Evolutionary conservation across 2,329 filamentous ascomycete genomes (phyloP).

Genomic region (Rhynchosporium graminicola): DNA sequence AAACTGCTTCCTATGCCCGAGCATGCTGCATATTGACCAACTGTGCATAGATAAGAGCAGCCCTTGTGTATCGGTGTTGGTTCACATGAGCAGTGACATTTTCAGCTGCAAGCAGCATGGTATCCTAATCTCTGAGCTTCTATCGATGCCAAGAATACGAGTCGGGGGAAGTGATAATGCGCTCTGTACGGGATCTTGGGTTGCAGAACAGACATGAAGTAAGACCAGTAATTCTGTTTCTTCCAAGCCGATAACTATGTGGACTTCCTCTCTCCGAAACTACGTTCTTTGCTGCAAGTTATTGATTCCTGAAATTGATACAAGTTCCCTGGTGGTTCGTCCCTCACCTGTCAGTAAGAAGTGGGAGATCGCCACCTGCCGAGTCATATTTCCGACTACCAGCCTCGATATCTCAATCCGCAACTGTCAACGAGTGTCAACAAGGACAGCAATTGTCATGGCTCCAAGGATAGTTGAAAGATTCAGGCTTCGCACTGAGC

Average conservation of each 20-base stretch:
- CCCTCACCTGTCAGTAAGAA: slow-evolving; percentile 1
- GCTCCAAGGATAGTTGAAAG: slow-evolving; percentile 22
- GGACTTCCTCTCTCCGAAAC: too few relatives aligned
- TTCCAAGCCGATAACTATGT: too few relatives aligned
- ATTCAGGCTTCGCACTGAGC: slow-evolving; percentile 27
- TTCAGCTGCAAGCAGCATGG: background rate
- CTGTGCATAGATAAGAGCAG: slow-evolving; percentile 6
- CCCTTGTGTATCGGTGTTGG: background rate
- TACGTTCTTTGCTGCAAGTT: too few relatives aligned
- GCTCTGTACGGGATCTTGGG: background rate
- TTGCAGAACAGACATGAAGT: background rate
- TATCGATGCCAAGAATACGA: slow-evolving; percentile 5
- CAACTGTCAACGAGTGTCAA: background rate
- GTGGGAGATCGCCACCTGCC: slow-evolving; percentile 15
- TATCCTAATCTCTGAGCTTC: slow-evolving; percentile 9
- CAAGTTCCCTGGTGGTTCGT: too few relatives aligned
- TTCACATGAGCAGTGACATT: background rate
- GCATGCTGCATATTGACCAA: too few relatives aligned
- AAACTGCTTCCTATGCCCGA: too few relatives aligned
- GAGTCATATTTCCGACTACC: background rate
- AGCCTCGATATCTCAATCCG: background rate
- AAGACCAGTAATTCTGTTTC: background rate
- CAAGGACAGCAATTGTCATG: slow-evolving; percentile 13
- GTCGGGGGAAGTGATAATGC: background rate
- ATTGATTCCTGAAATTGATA: too few relatives aligned